phyloP scores from a whole-genome alignment of 768 basidiomycete species.

The Mycena chlorophos region DNA sequence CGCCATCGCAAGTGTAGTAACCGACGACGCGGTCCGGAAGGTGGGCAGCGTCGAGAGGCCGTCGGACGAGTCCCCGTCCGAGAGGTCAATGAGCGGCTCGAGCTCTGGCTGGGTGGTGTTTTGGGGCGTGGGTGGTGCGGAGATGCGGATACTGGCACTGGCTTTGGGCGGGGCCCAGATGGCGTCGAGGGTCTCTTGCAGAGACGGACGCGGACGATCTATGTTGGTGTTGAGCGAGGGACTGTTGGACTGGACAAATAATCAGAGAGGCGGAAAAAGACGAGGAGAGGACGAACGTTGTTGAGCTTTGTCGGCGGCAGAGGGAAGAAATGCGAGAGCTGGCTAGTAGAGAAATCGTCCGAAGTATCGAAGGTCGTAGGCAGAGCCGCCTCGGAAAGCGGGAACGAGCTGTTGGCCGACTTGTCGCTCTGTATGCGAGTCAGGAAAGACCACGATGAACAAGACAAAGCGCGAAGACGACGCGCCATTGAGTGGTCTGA shows the following conservation, averaged over 20 bases:
- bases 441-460: background rate
- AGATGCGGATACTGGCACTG: constrained; percentile 14
- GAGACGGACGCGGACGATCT: background rate
- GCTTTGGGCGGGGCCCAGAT: constrained; percentile 18
- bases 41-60: constrained; percentile 10
- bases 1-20: background rate
- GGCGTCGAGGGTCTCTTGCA: constrained; percentile 18
- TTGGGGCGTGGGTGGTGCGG: constrained; percentile 10
- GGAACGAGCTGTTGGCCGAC: constrained; percentile 27
- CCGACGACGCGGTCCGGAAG: background rate
- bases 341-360: constrained; percentile 13
- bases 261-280: background rate
- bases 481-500: constrained; percentile 9
- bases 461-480: background rate
- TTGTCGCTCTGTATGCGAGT: background rate
- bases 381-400: constrained; percentile 28
- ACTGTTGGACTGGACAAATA: background rate
- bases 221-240: constrained; percentile 2
- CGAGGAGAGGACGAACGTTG: background rate
- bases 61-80: background rate
- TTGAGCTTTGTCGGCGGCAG: constrained; percentile 12
- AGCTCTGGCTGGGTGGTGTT: background rate
- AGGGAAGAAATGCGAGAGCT: constrained; percentile 21
- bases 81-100: constrained; percentile 18
- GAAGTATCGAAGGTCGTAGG: constrained; percentile 30